A percentile compares a stretch with the other conserved stretches of the same genome.
Conservation (phyloP, 1,284 basidiomycete species). For the Uromyces viciae-fabae region DNA sequence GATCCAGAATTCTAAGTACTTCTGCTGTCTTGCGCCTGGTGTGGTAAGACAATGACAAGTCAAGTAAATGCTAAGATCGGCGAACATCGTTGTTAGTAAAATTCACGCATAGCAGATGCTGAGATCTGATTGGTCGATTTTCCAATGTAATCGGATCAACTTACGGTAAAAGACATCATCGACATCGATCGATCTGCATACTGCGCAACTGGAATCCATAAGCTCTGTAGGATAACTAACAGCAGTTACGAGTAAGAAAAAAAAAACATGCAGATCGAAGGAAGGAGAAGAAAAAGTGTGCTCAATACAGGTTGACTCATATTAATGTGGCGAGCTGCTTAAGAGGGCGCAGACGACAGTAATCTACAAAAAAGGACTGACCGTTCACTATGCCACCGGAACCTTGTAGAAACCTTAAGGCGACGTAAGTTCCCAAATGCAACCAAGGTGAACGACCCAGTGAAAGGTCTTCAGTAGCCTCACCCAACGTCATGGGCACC, state of each 20-base stretch:
- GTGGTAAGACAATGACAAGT: constrained; percentile 78
- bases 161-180: constrained; percentile 63
- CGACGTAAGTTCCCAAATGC: constrained; percentile 53
- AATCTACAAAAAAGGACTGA: neutral
- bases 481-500: constrained; percentile 69
- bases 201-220: constrained; percentile 69
- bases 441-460: constrained; percentile 51
- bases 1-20: constrained; percentile 65
- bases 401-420: constrained; percentile 56
- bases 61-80: constrained; percentile 49
- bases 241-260: neutral
- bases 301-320: too few species aligned
- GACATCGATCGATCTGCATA: constrained; percentile 62
- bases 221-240: constrained; percentile 50
- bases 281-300: neutral
- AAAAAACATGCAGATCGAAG: neutral
- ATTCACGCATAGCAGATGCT: neutral
- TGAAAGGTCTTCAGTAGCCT: constrained; percentile 61
- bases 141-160: constrained; percentile 54
- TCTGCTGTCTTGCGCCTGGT: constrained; percentile 68
- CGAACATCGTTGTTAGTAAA: constrained; percentile 51
- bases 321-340: neutral
- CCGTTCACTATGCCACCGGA: constrained; percentile 54
- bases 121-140: too few species aligned
- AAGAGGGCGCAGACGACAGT: neutral